Percentiles rank a stretch among this genome's conserved stretches.
Evolutionary conservation across 2,329 filamentous ascomycete genomes (phyloP).

Genomic region (Neobulgaria alba): DNA sequence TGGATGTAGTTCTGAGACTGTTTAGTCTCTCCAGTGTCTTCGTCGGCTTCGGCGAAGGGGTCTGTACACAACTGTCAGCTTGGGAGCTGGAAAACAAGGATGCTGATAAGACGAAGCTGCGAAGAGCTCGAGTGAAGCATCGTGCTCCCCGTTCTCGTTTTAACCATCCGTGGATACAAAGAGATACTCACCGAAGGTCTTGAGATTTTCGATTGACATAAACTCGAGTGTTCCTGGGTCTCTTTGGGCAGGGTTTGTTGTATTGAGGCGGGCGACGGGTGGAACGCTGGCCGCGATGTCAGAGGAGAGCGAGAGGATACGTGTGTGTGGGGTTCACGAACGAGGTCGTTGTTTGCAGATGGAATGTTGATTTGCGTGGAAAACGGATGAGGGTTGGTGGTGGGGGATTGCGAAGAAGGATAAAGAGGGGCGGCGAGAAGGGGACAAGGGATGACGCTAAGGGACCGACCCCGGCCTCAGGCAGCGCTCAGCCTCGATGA

Average conservation of each 20-base stretch:
- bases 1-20: slow-evolving; percentile 98
- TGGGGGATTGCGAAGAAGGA: background rate
- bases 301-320: slow-evolving; percentile 6
- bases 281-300: slow-evolving; percentile 18
- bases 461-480: no score
- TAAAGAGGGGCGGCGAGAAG: no score
- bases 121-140: background rate
- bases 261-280: slow-evolving; percentile 12
- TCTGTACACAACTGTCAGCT: slow-evolving; percentile 45
- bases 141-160: no score
- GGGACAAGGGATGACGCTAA: no score
- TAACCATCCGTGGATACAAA: no score
- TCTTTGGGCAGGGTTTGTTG: slow-evolving; percentile 20
- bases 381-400: slow-evolving; percentile 4
- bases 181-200: slow-evolving; percentile 75
- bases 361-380: slow-evolving; percentile 11
- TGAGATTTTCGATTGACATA: slow-evolving; percentile 94
- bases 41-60: slow-evolving; percentile 99
- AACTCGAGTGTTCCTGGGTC: slow-evolving; percentile 66
- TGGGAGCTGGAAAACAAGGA: background rate
- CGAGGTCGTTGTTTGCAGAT: slow-evolving; percentile 6
- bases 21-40: slow-evolving; percentile 93
- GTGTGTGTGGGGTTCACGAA: no score
- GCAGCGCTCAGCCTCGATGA: no score
- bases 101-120: background rate